Evolutionary conservation across 139 green algal species (phyloP).

Genomic region (Volvox reticuliferus): DNA sequence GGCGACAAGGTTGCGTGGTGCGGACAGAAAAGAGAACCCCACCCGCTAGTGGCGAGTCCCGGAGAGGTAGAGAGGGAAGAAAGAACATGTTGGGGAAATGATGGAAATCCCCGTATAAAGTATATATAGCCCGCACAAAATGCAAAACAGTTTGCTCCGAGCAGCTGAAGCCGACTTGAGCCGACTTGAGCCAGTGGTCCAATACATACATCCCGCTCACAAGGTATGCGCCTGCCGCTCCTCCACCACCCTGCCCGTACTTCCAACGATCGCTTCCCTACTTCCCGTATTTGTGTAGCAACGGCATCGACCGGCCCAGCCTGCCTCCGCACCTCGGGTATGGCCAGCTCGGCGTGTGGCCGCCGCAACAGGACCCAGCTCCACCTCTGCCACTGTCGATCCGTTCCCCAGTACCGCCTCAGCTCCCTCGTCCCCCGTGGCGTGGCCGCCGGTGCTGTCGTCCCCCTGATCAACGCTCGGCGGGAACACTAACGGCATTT

Average conservation of each 20-base stretch:
- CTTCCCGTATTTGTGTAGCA: no score
- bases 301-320: no score
- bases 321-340: neutral
- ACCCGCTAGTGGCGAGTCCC: neutral
- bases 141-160: no score
- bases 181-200: no score
- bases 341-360: neutral
- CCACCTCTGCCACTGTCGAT: neutral
- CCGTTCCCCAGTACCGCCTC: neutral
- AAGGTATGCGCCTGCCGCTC: no score
- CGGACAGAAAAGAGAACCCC: neutral
- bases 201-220: no score
- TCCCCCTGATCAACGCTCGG: neutral
- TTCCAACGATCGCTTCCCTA: no score
- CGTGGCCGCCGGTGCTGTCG: neutral
- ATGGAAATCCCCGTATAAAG: no score
- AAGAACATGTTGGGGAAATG: neutral
- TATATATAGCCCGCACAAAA: neutral
- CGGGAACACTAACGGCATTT: neutral
- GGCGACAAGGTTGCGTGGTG: no score
- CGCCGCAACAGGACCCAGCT: conserved; percentile 2
- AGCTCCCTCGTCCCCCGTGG: neutral
- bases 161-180: no score
- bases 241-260: no score
- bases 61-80: neutral